Evolutionary conservation across 129 eudicot species (phyloP).

Genomic region (Flaveria trinervia): DNA sequence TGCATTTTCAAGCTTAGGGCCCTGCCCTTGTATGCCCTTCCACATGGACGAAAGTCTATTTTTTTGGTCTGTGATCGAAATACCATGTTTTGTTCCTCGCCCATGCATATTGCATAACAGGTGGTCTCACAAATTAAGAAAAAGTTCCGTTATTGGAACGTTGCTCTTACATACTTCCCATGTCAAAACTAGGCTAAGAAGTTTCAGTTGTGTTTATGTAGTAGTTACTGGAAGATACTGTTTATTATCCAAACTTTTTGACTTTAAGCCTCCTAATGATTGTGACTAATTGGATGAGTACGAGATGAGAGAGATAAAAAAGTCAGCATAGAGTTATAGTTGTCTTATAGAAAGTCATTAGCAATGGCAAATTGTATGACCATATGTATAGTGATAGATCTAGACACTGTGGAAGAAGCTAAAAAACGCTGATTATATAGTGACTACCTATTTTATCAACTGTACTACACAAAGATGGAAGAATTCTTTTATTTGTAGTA

Average conservation of each 20-base stretch:
- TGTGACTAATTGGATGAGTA: background rate
- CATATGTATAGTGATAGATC: background rate
- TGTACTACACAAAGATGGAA: background rate
- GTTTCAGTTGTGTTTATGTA: background rate
- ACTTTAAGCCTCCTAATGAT: background rate
- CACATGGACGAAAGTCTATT: background rate
- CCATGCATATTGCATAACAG: background rate
- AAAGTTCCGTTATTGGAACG: background rate
- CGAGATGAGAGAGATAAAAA: background rate
- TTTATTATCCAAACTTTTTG: background rate
- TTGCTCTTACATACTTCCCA: background rate
- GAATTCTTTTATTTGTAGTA: background rate
- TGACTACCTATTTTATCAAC: background rate
- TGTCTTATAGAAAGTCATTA: background rate
- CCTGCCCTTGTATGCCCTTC: background rate
- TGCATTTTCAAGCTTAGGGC: background rate
- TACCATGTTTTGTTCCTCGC: background rate
- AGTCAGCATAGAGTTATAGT: background rate
- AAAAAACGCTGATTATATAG: background rate
- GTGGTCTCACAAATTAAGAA: background rate
- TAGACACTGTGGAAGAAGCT: constrained; percentile 13
- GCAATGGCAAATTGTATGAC: background rate
- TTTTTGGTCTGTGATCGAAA: background rate
- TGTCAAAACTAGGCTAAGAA: background rate
- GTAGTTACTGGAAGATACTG: background rate